Conservation (phyloP, 345 rosid genomes). For the Rhodamnia rubescens region DNA sequence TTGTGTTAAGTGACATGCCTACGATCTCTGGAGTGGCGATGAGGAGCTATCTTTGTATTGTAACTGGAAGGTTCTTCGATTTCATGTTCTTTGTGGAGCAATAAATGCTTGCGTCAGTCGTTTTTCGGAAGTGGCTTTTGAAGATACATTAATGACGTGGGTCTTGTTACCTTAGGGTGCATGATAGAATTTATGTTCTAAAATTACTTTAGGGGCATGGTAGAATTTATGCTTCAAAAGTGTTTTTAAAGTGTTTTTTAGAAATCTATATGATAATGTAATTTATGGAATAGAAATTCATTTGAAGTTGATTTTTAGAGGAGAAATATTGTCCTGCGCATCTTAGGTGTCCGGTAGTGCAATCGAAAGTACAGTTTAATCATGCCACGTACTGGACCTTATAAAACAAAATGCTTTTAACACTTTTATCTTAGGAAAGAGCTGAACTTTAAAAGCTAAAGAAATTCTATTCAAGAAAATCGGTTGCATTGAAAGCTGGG, state of each 20-base stretch:
- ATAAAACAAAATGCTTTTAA: background rate
- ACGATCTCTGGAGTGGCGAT: background rate
- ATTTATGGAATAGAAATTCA: no score
- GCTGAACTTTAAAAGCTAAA: background rate
- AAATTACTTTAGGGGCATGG: no score
- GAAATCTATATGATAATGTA: no score
- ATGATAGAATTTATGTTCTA: no score
- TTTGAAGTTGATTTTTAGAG: no score
- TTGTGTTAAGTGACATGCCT: background rate
- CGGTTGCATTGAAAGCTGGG: background rate
- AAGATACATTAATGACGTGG: background rate
- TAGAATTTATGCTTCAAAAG: no score
- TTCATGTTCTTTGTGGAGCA: background rate
- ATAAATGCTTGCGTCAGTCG: background rate
- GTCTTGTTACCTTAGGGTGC: background rate
- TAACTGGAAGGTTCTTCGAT: background rate
- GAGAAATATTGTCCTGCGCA: no score
- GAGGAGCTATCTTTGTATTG: background rate
- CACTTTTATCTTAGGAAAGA: background rate
- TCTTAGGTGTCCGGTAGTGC: no score
- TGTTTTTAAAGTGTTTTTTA: no score
- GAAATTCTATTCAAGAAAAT: background rate
- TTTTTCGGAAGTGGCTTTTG: background rate
- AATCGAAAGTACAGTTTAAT: background rate
- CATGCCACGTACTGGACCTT: background rate